Evolutionary conservation across 2,329 filamentous ascomycete species (phyloP).

Genomic region (Cladosporium sp.): DNA sequence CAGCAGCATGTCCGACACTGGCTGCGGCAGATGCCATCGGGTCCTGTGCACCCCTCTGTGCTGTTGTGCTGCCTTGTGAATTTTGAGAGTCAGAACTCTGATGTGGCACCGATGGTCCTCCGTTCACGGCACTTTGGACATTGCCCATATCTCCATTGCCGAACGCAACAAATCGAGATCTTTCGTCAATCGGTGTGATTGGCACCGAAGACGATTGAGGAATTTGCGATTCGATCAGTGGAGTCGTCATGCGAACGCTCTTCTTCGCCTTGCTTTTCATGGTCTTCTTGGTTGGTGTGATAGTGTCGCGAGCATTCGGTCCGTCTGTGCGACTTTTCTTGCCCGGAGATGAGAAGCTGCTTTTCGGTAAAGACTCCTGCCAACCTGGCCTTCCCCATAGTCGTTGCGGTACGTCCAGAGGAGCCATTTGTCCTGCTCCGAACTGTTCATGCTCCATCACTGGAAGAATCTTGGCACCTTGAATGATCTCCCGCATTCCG

Average conservation of each 20-base stretch:
- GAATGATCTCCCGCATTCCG: slow-evolving; percentile 56
- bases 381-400: slow-evolving; percentile 40
- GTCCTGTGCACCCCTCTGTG: background rate
- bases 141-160: background rate
- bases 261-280: background rate
- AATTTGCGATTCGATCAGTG: background rate
- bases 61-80: background rate
- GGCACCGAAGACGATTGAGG: background rate
- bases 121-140: background rate
- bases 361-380: slow-evolving; percentile 12
- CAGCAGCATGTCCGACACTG: too few relatives aligned
- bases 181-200: background rate
- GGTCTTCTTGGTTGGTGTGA: background rate
- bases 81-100: background rate
- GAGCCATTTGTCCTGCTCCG: slow-evolving; percentile 37
- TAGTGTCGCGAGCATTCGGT: background rate
- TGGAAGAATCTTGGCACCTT: slow-evolving; percentile 49
- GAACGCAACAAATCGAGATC: background rate
- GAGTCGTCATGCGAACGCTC: background rate
- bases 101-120: background rate
- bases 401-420: slow-evolving; percentile 38
- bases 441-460: slow-evolving; percentile 32
- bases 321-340: background rate
- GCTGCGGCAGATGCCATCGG: background rate
- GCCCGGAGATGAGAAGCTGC: background rate